Evolutionary conservation across 2,329 filamentous ascomycete genomes (phyloP).

Genomic region (Beauveria sp.): DNA sequence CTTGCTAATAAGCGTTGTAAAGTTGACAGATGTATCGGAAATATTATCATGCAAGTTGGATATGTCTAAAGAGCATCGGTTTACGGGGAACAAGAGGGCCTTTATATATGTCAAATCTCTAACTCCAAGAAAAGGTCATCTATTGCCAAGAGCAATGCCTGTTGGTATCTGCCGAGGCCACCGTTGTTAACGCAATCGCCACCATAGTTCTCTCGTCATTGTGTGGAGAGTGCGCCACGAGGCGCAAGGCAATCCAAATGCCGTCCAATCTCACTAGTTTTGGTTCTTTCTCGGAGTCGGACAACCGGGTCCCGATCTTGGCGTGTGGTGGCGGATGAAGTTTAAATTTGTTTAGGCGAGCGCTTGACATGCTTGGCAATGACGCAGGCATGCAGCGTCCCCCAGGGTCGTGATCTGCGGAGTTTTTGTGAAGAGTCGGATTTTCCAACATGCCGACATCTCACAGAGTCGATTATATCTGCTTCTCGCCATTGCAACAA

Average conservation of each 20-base stretch:
- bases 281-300: neutral
- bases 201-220: neutral
- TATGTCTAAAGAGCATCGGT: neutral
- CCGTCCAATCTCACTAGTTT: slow-evolving; percentile 1
- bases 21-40: neutral
- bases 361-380: neutral
- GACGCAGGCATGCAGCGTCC: neutral
- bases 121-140: neutral
- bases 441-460: too few relatives aligned
- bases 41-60: neutral
- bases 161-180: neutral
- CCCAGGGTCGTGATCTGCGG: neutral
- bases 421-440: neutral
- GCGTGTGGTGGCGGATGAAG: slow-evolving; percentile 6
- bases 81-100: neutral
- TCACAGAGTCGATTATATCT: too few relatives aligned
- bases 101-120: neutral
- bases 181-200: neutral
- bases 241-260: neutral
- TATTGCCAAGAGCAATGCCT: neutral
- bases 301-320: slow-evolving; percentile 2
- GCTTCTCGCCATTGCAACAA: too few relatives aligned
- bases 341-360: neutral
- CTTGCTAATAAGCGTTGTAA: neutral
- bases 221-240: neutral